Evolutionary conservation across 345 rosid species (phyloP).

Genomic region (Cardamine resedifolia): DNA sequence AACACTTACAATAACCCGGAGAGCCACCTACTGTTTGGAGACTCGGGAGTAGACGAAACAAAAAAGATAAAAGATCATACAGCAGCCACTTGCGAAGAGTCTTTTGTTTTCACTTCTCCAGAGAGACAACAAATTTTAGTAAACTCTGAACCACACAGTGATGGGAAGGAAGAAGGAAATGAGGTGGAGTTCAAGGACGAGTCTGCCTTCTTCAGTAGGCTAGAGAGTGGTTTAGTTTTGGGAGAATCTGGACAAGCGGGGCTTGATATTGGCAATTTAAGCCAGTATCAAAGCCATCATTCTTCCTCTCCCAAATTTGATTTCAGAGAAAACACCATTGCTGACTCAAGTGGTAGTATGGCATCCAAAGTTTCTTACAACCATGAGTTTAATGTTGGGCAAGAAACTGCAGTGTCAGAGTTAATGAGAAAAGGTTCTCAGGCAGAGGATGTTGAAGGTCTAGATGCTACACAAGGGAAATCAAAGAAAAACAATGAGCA

Average conservation of each 20-base stretch:
- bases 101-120: neutral
- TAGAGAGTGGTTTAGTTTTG: neutral
- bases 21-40: neutral
- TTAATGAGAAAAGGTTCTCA: neutral
- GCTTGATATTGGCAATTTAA: neutral
- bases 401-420: constrained; percentile 7
- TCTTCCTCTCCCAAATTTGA: neutral
- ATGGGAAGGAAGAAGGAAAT: neutral
- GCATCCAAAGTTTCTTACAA: neutral
- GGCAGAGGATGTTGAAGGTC: neutral
- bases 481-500: neutral
- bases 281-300: constrained; percentile 8
- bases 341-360: neutral
- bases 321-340: neutral
- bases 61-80: neutral
- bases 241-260: neutral
- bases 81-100: neutral
- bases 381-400: neutral
- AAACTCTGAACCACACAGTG: neutral
- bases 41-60: neutral
- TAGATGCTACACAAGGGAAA: constrained; percentile 5
- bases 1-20: constrained; percentile 1
- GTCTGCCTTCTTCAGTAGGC: neutral
- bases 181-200: constrained; percentile 11
- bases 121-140: neutral